Percentiles rank a stretch among this genome's conserved stretches.
Conservation (phyloP, 805 yeast species). For the Suhomyces kilbournensis region DNA sequence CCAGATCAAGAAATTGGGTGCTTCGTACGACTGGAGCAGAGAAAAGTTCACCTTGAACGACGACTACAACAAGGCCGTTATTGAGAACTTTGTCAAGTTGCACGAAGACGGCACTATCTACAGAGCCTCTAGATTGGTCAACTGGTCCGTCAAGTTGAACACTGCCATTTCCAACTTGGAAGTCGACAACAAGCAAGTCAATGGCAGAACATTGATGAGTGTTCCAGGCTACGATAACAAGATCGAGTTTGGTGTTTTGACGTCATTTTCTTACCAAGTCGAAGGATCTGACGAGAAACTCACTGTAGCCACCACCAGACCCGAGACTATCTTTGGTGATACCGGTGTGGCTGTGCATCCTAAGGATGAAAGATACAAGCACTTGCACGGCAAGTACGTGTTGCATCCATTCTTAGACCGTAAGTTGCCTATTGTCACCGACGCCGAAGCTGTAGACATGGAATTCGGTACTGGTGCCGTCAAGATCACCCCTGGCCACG, state of each 20-base stretch:
- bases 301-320: slow-evolving; percentile 97
- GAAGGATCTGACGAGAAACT: slow-evolving; percentile 82
- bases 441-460: slow-evolving; percentile 95
- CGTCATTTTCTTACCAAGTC: slow-evolving; percentile 91
- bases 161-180: slow-evolving; percentile 96
- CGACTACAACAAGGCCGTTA: slow-evolving; percentile 71
- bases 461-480: slow-evolving; percentile 99
- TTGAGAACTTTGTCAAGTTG: slow-evolving; percentile 84
- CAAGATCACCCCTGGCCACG: slow-evolving; percentile 98
- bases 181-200: slow-evolving; percentile 86
- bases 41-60: slow-evolving; percentile 93
- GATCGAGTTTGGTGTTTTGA: slow-evolving; percentile 93
- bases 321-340: slow-evolving; percentile 97
- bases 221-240: slow-evolving; percentile 90
- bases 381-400: slow-evolving; percentile 90
- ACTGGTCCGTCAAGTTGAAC: slow-evolving; percentile 93
- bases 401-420: slow-evolving; percentile 87
- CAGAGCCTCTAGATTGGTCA: slow-evolving; percentile 88
- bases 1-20: slow-evolving; percentile 86
- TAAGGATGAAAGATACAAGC: slow-evolving; percentile 86
- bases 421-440: slow-evolving; percentile 83
- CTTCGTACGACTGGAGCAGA: slow-evolving; percentile 93
- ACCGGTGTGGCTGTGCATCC: slow-evolving; percentile 98
- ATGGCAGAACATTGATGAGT: slow-evolving; percentile 74
- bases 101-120: slow-evolving; percentile 95